phyloP scores from a whole-genome alignment of 2,329 filamentous ascomycete genomes.

The Triangularia setosa region DNA sequence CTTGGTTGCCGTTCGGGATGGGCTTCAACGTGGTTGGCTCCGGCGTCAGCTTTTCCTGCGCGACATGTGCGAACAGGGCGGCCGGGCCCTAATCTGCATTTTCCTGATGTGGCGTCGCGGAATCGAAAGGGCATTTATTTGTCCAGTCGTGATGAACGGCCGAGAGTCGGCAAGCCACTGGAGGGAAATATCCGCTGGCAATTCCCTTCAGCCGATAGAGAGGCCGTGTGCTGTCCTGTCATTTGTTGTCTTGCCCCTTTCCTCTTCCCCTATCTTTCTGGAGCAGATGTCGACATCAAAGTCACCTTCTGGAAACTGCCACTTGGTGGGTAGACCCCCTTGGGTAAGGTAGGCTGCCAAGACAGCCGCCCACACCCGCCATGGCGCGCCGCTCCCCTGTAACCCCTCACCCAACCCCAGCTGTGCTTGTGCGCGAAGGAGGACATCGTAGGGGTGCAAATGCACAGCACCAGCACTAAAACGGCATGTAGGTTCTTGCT shows the following conservation, averaged over 20 bases:
- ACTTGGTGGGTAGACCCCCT: conserved; percentile 5
- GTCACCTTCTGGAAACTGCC: not conserved
- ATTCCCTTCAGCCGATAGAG: not conserved
- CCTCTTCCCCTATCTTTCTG: not conserved
- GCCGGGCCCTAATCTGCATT: not conserved
- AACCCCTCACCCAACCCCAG: conserved; percentile 15
- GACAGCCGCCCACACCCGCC: conserved; percentile 12
- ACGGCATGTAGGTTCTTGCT: not conserved
- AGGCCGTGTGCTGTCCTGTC: no score
- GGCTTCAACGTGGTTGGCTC: conserved; percentile 18
- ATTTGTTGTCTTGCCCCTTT: not conserved
- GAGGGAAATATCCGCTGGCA: not conserved
- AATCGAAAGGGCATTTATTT: conserved; percentile 11
- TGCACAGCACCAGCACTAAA: conserved; percentile 12
- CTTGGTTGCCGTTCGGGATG: conserved; percentile 27
- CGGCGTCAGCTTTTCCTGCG: conserved; percentile 10
- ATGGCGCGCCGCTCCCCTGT: conserved; percentile 9
- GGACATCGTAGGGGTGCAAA: conserved; percentile 8
- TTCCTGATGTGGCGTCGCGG: conserved; percentile 9
- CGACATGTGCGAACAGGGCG: conserved; percentile 10
- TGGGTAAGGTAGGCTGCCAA: conserved; percentile 3
- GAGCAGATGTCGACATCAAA: not conserved
- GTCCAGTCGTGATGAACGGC: not conserved
- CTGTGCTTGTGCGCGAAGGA: conserved; percentile 17
- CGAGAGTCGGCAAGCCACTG: conserved; percentile 10